Conservation (phyloP, 148 eudicot species). For the Diospyros kaki region DNA sequence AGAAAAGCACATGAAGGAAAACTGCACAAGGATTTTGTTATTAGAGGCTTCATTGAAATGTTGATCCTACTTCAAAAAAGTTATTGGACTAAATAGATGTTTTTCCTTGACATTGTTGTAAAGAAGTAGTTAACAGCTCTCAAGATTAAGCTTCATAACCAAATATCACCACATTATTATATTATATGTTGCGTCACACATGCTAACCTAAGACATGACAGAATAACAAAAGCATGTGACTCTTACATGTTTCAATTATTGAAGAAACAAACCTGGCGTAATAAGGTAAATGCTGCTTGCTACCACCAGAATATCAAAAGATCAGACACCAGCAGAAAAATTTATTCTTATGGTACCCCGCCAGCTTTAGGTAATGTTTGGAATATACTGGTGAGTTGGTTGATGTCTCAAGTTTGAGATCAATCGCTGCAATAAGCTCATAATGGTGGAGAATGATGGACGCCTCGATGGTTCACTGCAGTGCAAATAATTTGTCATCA, state of each 20-base stretch:
- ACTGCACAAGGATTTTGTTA: not conserved
- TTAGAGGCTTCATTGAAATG: not conserved
- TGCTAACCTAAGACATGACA: too few species aligned
- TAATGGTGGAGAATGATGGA: conserved; percentile 76
- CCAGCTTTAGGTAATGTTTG: conserved; percentile 1
- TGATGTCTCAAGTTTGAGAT: conserved; percentile 47
- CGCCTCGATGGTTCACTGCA: conserved; percentile 81
- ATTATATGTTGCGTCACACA: too few species aligned
- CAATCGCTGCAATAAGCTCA: conserved; percentile 63
- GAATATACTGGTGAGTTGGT: conserved; percentile 41
- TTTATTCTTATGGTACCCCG: not conserved
- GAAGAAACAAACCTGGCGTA: not conserved
- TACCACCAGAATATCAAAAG: not conserved
- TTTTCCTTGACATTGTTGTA: not conserved
- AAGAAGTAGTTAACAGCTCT: not conserved
- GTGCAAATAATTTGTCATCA: not conserved
- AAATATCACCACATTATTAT: too few species aligned
- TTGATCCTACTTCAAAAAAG: not conserved
- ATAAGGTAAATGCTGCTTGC: not conserved
- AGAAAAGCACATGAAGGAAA: not conserved
- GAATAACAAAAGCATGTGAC: not conserved
- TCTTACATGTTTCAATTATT: not conserved
- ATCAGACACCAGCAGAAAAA: not conserved
- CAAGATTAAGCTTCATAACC: too few species aligned
- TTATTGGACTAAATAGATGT: not conserved